Evolutionary conservation across 108 stramenopile species (phyloP), one percentile per base, ranked within the genome.

Genomic region (Fragilaria crotonensis): DNA sequence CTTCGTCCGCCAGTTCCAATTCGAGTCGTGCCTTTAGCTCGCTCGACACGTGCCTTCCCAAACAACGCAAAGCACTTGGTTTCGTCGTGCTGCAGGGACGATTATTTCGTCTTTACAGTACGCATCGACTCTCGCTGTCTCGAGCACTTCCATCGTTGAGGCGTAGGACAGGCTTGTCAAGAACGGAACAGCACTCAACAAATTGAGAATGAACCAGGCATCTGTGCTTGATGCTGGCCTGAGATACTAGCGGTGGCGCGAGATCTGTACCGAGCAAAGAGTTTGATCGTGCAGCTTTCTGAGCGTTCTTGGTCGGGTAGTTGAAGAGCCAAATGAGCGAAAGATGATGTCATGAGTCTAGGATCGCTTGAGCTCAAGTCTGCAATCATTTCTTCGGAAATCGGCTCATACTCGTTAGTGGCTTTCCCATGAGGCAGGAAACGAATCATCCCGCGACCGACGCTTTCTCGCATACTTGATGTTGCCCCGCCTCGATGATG

Each of bases 141-240:
- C 84, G 0, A 85, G 71, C 25, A 85, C 72, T 53, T 85, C 84
- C 84, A 85, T 85, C n/a, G 84, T 81, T 0, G 80, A 68, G 9
- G 75, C 63, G 59, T 85, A 85, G 4, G 80, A 81, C 18, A 85
- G 50, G 57, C 76, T 73, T 28, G 84, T 76, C 33, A 88, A 46
- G 53, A 87, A 87, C 2, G 86, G 86, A 5, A 87, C 81, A 19
- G 81, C 78, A 45, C 71, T 77, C 28, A 87, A 63, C 0, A 87
- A 66, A 54, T 79, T 81, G 31, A 87, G 66, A 50, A 87, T 81
- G 61, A 87, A 87, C 86, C 86, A 87, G 17, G 82, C 72, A 79
- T 87, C 86, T 3, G 81, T 81, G 28, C 75, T 76, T 23, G 78
- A 82, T n/a, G 85, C 73, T 9, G 81, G 81, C 18, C 85, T 66